Percentiles rank a stretch among this genome's conserved stretches.
These are phyloP conservation scores for Neonectria hederae DNA, from an alignment of 2,329 filamentous ascomycete species.

Conservation along the genomic window DNA sequence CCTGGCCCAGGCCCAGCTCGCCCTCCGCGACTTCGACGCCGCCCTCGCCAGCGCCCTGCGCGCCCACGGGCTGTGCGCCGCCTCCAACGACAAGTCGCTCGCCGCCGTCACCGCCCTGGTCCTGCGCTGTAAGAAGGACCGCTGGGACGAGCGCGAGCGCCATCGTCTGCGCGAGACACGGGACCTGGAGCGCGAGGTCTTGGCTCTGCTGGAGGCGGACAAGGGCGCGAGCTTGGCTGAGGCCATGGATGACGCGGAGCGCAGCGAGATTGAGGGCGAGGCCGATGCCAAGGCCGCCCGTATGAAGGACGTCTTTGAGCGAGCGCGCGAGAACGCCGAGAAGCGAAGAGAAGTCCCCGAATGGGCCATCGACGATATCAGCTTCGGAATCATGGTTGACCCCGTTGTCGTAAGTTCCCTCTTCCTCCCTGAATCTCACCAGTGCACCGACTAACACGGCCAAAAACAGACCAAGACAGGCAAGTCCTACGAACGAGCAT, in stretches of 20 bases:
- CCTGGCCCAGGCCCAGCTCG: conserved; percentile 84
- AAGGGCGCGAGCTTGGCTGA: conserved; percentile 54
- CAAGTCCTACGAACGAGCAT: conserved; percentile 87
- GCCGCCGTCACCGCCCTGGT: conserved; percentile 78
- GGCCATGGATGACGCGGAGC: conserved; percentile 58
- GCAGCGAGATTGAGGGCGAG: conserved; percentile 58
- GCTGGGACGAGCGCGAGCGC: conserved; percentile 81
- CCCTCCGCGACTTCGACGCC: conserved; percentile 70
- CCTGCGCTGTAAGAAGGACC: conserved; percentile 82
- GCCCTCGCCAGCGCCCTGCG: conserved; percentile 75
- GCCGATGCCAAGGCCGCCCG: conserved; percentile 56
- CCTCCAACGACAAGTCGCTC: conserved; percentile 71
- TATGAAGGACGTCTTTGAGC: conserved; percentile 62
- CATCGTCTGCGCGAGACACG: conserved; percentile 64
- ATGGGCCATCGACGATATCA: conserved; percentile 80
- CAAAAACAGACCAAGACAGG: conserved; percentile 76
- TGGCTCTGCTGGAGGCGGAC: conserved; percentile 60
- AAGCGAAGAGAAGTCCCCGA: conserved; percentile 73
- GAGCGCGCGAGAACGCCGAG: conserved; percentile 55
- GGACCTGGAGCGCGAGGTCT: conserved; percentile 68
- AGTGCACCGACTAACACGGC: conserved; percentile 27
- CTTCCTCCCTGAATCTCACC: not conserved
- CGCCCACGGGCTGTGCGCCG: conserved; percentile 77
- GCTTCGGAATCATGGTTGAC: conserved; percentile 78
- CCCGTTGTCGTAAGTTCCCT: conserved; percentile 63